Evolutionary conservation across 208 protist species (phyloP).

Genomic region (Tritrichomonas foetus): DNA sequence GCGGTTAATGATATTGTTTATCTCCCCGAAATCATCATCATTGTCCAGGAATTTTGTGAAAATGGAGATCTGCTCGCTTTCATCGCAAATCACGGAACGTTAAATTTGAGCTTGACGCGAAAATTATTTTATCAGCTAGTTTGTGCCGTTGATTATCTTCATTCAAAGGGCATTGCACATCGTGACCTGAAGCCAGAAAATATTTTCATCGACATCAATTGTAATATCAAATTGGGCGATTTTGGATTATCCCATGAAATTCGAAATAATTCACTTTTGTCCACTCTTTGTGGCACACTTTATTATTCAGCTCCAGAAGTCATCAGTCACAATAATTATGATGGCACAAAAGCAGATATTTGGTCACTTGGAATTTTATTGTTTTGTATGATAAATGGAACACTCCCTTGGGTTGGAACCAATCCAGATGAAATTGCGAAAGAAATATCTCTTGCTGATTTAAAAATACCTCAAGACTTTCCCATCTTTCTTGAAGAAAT

Average conservation of each 20-base stretch:
- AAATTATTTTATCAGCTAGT: background rate
- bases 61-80: background rate
- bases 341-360: background rate
- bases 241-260: background rate
- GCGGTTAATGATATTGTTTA: constrained; percentile 16
- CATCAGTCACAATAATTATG: background rate
- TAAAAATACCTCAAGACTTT: background rate
- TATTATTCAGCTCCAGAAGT: background rate
- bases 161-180: background rate
- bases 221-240: background rate
- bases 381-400: background rate
- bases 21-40: background rate
- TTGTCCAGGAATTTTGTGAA: background rate
- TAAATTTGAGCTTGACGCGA: background rate
- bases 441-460: background rate
- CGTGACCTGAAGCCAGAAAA: background rate
- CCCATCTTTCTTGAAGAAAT: background rate
- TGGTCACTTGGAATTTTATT: background rate
- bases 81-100: background rate
- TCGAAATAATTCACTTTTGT: background rate
- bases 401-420: background rate
- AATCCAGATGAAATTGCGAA: background rate
- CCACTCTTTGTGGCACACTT: background rate
- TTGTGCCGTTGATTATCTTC: background rate
- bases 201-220: background rate